phyloP scores from a whole-genome alignment of 148 eudicot genomes.

The Amaranthus cruentus region DNA sequence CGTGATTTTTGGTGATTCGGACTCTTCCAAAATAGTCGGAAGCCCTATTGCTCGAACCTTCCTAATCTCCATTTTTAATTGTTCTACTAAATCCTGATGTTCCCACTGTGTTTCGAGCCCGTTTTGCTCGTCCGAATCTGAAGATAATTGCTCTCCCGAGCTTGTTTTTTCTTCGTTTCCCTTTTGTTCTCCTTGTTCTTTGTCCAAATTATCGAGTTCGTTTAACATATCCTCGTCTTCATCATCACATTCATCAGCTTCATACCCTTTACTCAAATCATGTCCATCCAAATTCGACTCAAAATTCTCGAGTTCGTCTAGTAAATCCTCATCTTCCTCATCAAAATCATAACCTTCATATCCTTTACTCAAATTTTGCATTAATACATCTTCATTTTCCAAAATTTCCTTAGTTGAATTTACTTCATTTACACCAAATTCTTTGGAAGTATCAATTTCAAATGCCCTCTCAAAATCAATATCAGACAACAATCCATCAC shows the following conservation, averaged over 20 bases:
- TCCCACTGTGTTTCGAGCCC: slow-evolving; percentile 81
- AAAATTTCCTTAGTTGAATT: slow-evolving; percentile 8
- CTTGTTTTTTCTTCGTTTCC: slow-evolving; percentile 27
- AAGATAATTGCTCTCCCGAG: slow-evolving; percentile 28
- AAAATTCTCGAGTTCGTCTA: slow-evolving; percentile 39
- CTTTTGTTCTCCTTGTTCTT: not conserved
- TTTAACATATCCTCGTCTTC: no score
- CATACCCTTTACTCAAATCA: not conserved
- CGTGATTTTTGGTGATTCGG: slow-evolving; percentile 65
- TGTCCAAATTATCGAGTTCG: not conserved
- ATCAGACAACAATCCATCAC: slow-evolving; percentile 59
- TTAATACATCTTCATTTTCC: slow-evolving; percentile 22
- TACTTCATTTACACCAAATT: slow-evolving; percentile 17
- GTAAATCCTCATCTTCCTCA: slow-evolving; percentile 46
- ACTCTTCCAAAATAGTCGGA: slow-evolving; percentile 94
- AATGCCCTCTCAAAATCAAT: slow-evolving; percentile 44
- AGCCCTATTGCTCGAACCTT: slow-evolving; percentile 82
- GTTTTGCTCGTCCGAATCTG: slow-evolving; percentile 48
- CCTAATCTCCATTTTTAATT: slow-evolving; percentile 78
- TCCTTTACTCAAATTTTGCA: slow-evolving; percentile 31
- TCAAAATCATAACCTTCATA: slow-evolving; percentile 28
- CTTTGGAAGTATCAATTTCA: slow-evolving; percentile 25
- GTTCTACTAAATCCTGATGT: slow-evolving; percentile 92
- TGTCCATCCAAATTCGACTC: slow-evolving; percentile 21
- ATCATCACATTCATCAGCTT: no score